Evolutionary conservation across 371 early-diverging fungal genomes (phyloP), one percentile per base, ranked within the genome.

Genomic region (Batkoa obscura): DNA sequence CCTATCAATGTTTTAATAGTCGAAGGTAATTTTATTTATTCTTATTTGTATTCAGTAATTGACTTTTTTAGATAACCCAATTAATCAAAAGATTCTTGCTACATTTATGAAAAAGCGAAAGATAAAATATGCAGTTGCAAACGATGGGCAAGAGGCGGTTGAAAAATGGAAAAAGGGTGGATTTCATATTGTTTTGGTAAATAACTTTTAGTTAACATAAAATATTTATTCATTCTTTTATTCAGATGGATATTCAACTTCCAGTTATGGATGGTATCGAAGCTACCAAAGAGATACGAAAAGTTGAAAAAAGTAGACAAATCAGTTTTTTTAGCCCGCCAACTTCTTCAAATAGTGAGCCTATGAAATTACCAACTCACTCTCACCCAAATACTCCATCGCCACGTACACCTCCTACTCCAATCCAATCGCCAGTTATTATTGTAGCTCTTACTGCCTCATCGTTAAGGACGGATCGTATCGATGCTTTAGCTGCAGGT

Each of bases 371-470:
- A 1, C 36, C 59, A 3, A 43, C 62, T 30, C 15, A 46, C 12
- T 30, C 60, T 1, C 46, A 58, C 1, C 8, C 58, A 8, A 37
- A 58, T 0, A 60, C 46, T 1, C 50, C 64, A 13, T 59, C 59
- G 15, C 47, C 56, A n/a, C n/a, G 56, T 30, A 47, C 56, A 3
- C 55, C 57, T 3, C 56, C 59, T 3, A 60, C 64, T 2, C 64
- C 69, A 10, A 74, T 80, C 58, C 74, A 76, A 47, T 77, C 84
- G 1, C 85, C 83, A 2, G 90, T 85, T 23, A 88, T 90, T 43
- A 88, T 90, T 58, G 86, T 90, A 0, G 91, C 91, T 0, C 67
- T 90, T 47, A 90, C 91, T 0, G 89, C 89, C 1, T 79, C 85
- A 0, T 79, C 83, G 0, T 60, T 80, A 41, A 76, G 82, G 38